Evolutionary conservation across 169 alveolate species (phyloP).

Genomic region (Plasmodium cynomolgi): DNA sequence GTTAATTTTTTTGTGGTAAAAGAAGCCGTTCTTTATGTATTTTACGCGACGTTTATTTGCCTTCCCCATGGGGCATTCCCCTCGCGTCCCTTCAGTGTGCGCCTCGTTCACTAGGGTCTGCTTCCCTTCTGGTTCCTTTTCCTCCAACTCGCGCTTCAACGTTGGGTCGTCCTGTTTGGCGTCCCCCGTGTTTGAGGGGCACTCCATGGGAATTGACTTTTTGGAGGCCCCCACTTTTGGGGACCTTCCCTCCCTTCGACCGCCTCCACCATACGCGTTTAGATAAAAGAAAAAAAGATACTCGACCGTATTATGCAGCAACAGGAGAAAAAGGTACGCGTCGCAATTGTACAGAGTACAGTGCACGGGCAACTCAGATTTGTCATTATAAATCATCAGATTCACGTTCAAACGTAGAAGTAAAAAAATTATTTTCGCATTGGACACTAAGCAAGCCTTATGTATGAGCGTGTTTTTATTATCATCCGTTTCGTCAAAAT

Average conservation of each 20-base stretch:
- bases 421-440: constrained; percentile 39
- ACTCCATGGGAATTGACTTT: not conserved
- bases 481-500: constrained; percentile 51
- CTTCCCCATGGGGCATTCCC: not conserved
- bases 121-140: not conserved
- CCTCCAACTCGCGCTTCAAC: not conserved
- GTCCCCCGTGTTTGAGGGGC: not conserved
- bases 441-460: constrained; percentile 67
- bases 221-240: not conserved
- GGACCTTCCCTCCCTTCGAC: not conserved
- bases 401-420: constrained; percentile 61
- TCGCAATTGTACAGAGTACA: constrained; percentile 57
- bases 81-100: not conserved
- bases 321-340: constrained; percentile 32
- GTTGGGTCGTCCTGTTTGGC: not conserved
- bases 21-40: constrained; percentile 5
- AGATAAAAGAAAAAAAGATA: constrained; percentile 20
- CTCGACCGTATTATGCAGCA: constrained; percentile 67
- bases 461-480: constrained; percentile 70
- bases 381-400: constrained; percentile 34
- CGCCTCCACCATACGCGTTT: not conserved
- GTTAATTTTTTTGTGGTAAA: constrained; percentile 37
- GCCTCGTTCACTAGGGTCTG: not conserved
- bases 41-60: not conserved
- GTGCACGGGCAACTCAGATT: constrained; percentile 56